Percentiles rank a stretch among this genome's conserved stretches.
These are phyloP conservation scores for Sutorius eximius DNA, from an alignment of 1,284 basidiomycete genomes.

Conservation along the genomic window DNA sequence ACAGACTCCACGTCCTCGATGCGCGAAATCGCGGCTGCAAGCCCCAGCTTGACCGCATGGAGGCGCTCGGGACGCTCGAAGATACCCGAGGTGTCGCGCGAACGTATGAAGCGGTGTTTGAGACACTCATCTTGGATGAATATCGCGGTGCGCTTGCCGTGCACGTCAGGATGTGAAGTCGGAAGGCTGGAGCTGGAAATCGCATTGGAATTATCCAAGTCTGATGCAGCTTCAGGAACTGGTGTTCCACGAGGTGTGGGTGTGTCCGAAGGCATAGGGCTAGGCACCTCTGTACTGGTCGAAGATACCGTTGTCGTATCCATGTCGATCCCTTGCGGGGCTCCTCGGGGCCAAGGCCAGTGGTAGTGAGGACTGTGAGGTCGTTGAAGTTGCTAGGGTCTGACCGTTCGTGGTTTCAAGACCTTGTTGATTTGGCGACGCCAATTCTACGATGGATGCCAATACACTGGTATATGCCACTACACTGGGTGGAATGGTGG, in stretches of 20 bases:
- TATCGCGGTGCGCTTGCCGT: constrained; percentile 21
- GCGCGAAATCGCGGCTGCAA: constrained; percentile 74
- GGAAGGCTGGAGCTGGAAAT: not conserved
- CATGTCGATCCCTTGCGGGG: too few species aligned
- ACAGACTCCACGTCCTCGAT: constrained; percentile 45
- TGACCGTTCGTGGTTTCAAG: too few species aligned
- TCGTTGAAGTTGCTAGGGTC: too few species aligned
- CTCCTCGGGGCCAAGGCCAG: not conserved
- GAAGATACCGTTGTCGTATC: not conserved
- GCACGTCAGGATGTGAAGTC: not conserved
- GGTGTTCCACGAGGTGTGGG: not conserved
- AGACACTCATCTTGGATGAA: constrained; percentile 69
- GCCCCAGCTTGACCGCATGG: constrained; percentile 75
- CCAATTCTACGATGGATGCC: too few species aligned
- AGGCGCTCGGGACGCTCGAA: constrained; percentile 91
- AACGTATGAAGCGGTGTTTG: constrained; percentile 78
- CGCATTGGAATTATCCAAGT: not conserved
- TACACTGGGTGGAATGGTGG: too few species aligned
- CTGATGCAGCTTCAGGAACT: not conserved
- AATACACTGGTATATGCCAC: too few species aligned
- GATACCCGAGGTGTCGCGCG: constrained; percentile 67
- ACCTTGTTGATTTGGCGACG: too few species aligned
- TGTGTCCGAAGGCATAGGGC: not conserved
- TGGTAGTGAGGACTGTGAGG: too few species aligned
- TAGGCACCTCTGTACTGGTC: not conserved